phyloP scores from a whole-genome alignment of 306 rosid species.

The Quillaja saponaria region DNA sequence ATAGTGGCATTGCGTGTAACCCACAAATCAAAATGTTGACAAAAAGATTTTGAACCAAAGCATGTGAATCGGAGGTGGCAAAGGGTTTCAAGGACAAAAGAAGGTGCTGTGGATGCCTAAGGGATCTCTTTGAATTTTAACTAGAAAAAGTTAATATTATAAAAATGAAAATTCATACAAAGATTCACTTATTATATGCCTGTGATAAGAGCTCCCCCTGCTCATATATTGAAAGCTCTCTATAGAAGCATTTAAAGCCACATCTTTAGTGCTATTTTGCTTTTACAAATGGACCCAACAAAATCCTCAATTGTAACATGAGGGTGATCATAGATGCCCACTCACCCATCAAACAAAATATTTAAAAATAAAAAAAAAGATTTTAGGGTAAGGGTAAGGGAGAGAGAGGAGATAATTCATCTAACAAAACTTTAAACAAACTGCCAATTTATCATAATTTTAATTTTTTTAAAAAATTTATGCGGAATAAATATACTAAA shows the following conservation, averaged over 20 bases:
- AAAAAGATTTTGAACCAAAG: slow-evolving; percentile 28
- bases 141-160: too few relatives aligned
- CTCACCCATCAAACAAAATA: slow-evolving; percentile 38
- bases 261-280: slow-evolving; percentile 29
- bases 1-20: too few relatives aligned
- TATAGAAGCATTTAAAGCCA: slow-evolving; percentile 42
- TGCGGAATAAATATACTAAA: too few relatives aligned
- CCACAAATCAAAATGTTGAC: slow-evolving; percentile 31
- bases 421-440: too few relatives aligned
- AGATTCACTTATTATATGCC: slow-evolving; percentile 31
- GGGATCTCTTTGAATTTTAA: slow-evolving; percentile 20
- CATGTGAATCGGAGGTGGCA: slow-evolving; percentile 61
- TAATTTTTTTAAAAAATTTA: too few relatives aligned
- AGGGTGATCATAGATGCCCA: slow-evolving; percentile 43
- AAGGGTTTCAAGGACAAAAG: slow-evolving; percentile 25
- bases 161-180: not conserved
- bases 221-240: slow-evolving; percentile 47
- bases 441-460: too few relatives aligned
- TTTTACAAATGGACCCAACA: slow-evolving; percentile 43
- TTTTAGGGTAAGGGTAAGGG: too few relatives aligned
- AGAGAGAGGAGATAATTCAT: too few relatives aligned
- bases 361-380: slow-evolving; percentile 12
- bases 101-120: slow-evolving; percentile 19
- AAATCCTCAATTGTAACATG: slow-evolving; percentile 32
- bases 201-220: slow-evolving; percentile 66